Conservation (phyloP, 164 flowering plant species). For the Amborella trichopoda region DNA sequence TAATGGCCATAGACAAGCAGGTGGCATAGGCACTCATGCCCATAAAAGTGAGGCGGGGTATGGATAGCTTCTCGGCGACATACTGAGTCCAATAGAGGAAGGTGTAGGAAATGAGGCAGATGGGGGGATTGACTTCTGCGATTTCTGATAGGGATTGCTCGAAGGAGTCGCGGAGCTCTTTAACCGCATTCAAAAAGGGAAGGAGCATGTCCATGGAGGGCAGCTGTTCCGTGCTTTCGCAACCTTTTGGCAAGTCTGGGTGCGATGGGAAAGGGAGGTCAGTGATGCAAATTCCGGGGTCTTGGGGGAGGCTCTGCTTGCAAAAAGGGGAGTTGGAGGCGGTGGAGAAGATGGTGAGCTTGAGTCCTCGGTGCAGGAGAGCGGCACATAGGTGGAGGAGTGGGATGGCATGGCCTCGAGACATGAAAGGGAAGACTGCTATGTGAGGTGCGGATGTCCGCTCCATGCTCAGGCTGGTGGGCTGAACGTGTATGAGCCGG, state of each 20-base stretch:
- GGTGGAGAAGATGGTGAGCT: slow-evolving; percentile 52
- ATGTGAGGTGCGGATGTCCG: too few relatives aligned
- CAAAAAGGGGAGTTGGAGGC: slow-evolving; percentile 28
- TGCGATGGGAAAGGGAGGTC: slow-evolving; percentile 32
- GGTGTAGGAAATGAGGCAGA: slow-evolving; percentile 28
- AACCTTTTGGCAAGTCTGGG: slow-evolving; percentile 23
- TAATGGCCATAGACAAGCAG: slow-evolving; percentile 1
- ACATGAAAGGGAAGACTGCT: slow-evolving; percentile 43
- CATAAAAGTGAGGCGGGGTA: slow-evolving; percentile 13
- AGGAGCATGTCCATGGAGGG: slow-evolving; percentile 28
- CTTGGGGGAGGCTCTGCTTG: slow-evolving; percentile 12
- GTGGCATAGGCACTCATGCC: slow-evolving; percentile 12
- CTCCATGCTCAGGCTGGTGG: too few relatives aligned
- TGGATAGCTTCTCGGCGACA: slow-evolving; percentile 5
- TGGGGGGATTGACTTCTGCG: slow-evolving; percentile 15
- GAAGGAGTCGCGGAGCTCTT: slow-evolving; percentile 27
- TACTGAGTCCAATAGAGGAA: slow-evolving; percentile 18
- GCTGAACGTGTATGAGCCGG: too few relatives aligned
- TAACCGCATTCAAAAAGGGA: slow-evolving; percentile 22
- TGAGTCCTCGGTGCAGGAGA: slow-evolving; percentile 19
- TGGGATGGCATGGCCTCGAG: slow-evolving; percentile 52
- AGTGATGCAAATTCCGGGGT: slow-evolving; percentile 16
- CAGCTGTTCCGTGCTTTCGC: slow-evolving; percentile 38
- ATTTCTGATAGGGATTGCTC: slow-evolving; percentile 17
- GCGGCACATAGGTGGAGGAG: slow-evolving; percentile 34